A percentile compares a stretch with the other conserved stretches of the same genome.
Conservation (phyloP, 129 eudicot genomes). For the Chrysanthemum seticuspe region DNA sequence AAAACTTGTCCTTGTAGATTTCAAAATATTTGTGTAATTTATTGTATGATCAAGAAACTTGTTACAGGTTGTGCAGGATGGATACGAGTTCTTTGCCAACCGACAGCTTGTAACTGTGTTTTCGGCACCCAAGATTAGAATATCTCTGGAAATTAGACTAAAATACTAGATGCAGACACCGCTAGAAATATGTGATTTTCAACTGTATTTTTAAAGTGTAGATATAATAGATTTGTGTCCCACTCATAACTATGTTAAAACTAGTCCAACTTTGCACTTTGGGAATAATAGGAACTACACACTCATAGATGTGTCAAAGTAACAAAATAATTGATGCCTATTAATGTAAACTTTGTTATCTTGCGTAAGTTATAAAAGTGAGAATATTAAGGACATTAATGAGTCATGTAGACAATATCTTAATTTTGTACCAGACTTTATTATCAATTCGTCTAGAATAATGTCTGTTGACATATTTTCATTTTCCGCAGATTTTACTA, state of each 20-base stretch:
- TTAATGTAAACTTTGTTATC: too few species aligned
- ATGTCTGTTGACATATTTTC: too few species aligned
- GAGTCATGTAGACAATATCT: too few species aligned
- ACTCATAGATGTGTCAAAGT: background rate
- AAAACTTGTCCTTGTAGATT: background rate
- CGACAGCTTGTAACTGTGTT: constrained; percentile 74
- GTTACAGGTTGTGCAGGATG: constrained; percentile 75
- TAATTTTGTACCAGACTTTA: too few species aligned
- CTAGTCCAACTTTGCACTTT: background rate
- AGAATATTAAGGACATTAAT: too few species aligned
- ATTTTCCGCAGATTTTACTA: too few species aligned
- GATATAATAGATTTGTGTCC: background rate
- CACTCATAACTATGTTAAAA: background rate
- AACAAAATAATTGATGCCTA: background rate
- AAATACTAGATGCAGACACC: constrained; percentile 5
- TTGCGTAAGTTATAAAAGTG: too few species aligned
- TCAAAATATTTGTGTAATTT: background rate
- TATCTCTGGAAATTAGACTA: background rate
- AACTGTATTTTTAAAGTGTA: background rate
- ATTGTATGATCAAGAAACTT: background rate
- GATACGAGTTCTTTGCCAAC: constrained; percentile 76
- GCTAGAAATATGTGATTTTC: background rate
- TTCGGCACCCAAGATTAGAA: constrained; percentile 39
- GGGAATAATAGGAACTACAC: background rate
- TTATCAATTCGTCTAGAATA: too few species aligned